Evolutionary conservation across 352 stramenopile species (phyloP), one percentile per base, ranked within the genome.

Genomic region (Thraustotheca clavata): DNA sequence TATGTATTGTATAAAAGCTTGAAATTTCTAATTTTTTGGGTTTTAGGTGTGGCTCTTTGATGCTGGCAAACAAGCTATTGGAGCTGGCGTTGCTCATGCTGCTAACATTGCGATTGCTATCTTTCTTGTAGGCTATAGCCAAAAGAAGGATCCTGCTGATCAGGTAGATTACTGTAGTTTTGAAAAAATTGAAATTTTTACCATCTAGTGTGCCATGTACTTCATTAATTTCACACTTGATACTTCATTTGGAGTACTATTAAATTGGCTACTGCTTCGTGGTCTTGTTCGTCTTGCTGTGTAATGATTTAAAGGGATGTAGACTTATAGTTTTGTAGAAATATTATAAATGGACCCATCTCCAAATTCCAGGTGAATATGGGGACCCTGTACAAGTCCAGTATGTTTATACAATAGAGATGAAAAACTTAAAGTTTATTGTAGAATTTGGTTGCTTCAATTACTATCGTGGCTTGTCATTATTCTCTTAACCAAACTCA

Each of bases 201-300:
- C 9, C 32, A 32, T 11, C 20, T 60, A 91, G 78, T 92, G 83
- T 49, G 83, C 83, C 43, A 89, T 89, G 49, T 92, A 92, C 72
- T 92, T 92, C 59, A 87, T 92, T 75, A 92, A 90, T 59, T 83
- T 92, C 8, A 76, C 87, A 60, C 86, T 92, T 48, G 83, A 90
- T 69, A 92, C 83, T 34, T 89, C 80, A 22, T 68, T 92, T 20
- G 83, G 83, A 61, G 80, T 92, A 34, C 86, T 90, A 62, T 84
- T 92, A 67, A 83, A 82, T 12, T 92, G 86, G 73, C 67, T 88
- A 67, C 74, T 89, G 49, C 66, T 91, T 22, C 76, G 85, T 49
- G 34, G 86, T 24, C 71, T 83, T 9, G 87, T 79, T 24, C 34
- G 72, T 16, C 16, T 89, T 34, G 81, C 79, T 22, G 79, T 90